These are phyloP conservation scores for Chlorencoelia australis DNA, from an alignment of 2,329 filamentous ascomycete species.

Conservation along the genomic window DNA sequence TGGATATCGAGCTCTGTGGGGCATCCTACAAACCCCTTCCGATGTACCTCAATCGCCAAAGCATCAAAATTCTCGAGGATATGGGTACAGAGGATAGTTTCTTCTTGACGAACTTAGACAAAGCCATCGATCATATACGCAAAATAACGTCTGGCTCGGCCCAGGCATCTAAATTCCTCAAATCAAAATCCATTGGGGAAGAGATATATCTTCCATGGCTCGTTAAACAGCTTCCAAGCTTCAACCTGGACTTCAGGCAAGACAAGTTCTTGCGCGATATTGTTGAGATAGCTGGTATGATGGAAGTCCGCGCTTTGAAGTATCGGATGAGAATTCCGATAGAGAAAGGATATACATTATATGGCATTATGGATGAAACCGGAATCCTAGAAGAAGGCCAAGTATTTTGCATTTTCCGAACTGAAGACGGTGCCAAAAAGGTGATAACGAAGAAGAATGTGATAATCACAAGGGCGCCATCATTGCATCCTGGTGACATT, in stretches of 20 bases:
- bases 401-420: constrained; percentile 54
- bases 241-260: constrained; percentile 53
- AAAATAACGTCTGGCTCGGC: constrained; percentile 44
- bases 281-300: constrained; percentile 61
- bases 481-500: constrained; percentile 73
- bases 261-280: constrained; percentile 62
- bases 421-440: constrained; percentile 20
- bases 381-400: constrained; percentile 55
- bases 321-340: constrained; percentile 69
- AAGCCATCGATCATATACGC: constrained; percentile 50
- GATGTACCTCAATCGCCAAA: constrained; percentile 64
- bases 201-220: constrained; percentile 51
- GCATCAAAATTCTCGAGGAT: constrained; percentile 82
- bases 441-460: constrained; percentile 19
- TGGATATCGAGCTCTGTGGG: constrained; percentile 62
- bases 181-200: constrained; percentile 49
- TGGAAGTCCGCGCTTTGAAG: constrained; percentile 64
- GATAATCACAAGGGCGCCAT: constrained; percentile 68
- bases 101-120: constrained; percentile 55
- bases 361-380: constrained; percentile 78
- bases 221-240: constrained; percentile 45
- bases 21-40: constrained; percentile 56
- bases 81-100: constrained; percentile 47
- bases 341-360: constrained; percentile 60
- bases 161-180: constrained; percentile 59